A percentile compares a stretch with the other conserved stretches of the same genome.
Conservation (phyloP, 2,329 filamentous ascomycete genomes). For the Chaetomium olivaceum region DNA sequence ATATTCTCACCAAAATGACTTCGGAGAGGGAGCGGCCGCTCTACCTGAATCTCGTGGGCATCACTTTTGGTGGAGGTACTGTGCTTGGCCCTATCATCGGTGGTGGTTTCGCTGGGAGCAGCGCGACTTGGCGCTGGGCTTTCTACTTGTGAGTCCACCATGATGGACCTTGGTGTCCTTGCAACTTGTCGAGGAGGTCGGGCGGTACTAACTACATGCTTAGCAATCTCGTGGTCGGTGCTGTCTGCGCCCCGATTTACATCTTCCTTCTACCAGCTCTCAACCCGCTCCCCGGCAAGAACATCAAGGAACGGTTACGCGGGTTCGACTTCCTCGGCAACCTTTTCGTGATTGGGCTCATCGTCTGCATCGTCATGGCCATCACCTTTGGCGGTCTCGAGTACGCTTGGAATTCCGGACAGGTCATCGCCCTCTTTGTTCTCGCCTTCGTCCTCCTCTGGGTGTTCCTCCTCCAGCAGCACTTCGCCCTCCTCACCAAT, state of each 20-base stretch:
- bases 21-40: background rate
- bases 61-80: background rate
- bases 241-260: background rate
- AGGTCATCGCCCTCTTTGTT: background rate
- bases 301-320: background rate
- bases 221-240: background rate
- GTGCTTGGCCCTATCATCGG: slow-evolving; percentile 2
- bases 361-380: slow-evolving; percentile 1
- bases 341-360: background rate
- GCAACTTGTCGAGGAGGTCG: background rate
- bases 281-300: background rate
- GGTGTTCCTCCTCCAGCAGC: background rate
- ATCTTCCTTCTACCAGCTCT: background rate
- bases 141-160: background rate
- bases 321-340: background rate
- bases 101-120: background rate
- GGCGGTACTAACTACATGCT: background rate
- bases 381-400: slow-evolving; percentile 7
- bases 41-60: background rate
- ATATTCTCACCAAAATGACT: background rate
- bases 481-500: background rate
- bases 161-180: background rate
- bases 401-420: background rate
- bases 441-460: background rate
- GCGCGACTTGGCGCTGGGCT: slow-evolving; percentile 1